Conservation (phyloP, 2,329 filamentous ascomycete species). For the Colletotrichum sp. region DNA sequence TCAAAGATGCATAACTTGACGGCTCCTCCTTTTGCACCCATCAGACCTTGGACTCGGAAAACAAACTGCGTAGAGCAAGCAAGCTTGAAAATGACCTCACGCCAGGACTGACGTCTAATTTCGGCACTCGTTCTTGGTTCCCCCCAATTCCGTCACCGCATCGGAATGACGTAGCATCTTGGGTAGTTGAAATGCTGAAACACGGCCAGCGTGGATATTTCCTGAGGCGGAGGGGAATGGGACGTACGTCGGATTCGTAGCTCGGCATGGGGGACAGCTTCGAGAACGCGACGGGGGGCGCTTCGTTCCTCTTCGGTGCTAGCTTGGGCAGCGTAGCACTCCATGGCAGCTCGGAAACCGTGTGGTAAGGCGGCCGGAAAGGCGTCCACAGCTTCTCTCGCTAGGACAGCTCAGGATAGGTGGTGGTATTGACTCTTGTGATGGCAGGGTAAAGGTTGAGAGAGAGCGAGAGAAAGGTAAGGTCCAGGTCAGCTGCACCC, state of each 20-base stretch:
- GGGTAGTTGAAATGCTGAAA: neutral
- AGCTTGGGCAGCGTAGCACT: neutral
- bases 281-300: neutral
- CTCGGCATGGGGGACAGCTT: neutral
- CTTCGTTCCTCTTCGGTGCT: neutral
- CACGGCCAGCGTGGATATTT: neutral
- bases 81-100: neutral
- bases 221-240: neutral
- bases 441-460: neutral
- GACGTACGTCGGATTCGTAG: neutral
- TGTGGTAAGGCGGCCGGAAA: neutral
- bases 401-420: neutral
- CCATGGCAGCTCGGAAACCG: neutral
- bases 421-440: neutral
- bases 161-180: neutral
- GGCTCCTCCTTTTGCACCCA: neutral
- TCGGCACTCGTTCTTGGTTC: neutral
- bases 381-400: neutral
- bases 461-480: neutral
- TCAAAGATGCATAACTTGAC: constrained; percentile 10
- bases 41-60: neutral
- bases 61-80: neutral
- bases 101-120: neutral
- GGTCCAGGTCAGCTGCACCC: neutral
- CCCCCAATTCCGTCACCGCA: neutral